A percentile compares a stretch with the other conserved stretches of the same genome.
Evolutionary conservation across 2,329 filamentous ascomycete genomes (phyloP).

Genomic region (Fusarium kyushuense): DNA sequence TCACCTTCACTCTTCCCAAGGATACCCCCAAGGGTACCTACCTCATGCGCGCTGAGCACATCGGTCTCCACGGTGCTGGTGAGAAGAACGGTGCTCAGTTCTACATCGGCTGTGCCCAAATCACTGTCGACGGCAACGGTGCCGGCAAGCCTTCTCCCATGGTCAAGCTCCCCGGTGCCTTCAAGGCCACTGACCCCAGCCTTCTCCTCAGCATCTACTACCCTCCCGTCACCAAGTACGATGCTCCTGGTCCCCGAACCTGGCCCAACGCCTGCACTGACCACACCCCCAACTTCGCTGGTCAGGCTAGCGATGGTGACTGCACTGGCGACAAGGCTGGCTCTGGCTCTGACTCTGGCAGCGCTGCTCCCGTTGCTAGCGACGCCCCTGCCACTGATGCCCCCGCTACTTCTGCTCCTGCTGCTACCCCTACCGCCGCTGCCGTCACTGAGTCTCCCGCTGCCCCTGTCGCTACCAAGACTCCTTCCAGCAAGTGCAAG

Average conservation of each 20-base stretch:
- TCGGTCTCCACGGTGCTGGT: constrained; percentile 52
- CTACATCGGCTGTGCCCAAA: constrained; percentile 54
- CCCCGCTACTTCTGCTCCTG: constrained; percentile 4
- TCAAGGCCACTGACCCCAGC: constrained; percentile 51
- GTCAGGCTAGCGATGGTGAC: constrained; percentile 52
- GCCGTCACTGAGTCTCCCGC: constrained; percentile 33
- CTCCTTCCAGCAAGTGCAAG: constrained; percentile 35
- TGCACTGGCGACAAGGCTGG: constrained; percentile 49
- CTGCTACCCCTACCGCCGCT: constrained; percentile 3
- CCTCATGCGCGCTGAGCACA: constrained; percentile 54
- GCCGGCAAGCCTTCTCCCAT: constrained; percentile 45
- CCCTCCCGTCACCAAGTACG: constrained; percentile 51
- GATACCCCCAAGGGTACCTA: constrained; percentile 50
- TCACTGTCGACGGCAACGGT: constrained; percentile 51
- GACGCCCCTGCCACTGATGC: constrained; percentile 4
- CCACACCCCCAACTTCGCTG: constrained; percentile 54
- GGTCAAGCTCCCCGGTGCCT: constrained; percentile 52
- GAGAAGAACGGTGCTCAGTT: constrained; percentile 52
- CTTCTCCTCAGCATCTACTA: constrained; percentile 54
- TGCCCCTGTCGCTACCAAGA: constrained; percentile 32
- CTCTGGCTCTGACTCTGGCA: constrained; percentile 40
- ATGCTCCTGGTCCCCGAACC: constrained; percentile 49
- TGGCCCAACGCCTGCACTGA: constrained; percentile 54
- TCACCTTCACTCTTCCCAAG: constrained; percentile 52
- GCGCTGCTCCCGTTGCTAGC: constrained; percentile 18